These are phyloP conservation scores for Pestalotiopsis sp. DNA, from an alignment of 2,329 filamentous ascomycete genomes.

Conservation along the genomic window DNA sequence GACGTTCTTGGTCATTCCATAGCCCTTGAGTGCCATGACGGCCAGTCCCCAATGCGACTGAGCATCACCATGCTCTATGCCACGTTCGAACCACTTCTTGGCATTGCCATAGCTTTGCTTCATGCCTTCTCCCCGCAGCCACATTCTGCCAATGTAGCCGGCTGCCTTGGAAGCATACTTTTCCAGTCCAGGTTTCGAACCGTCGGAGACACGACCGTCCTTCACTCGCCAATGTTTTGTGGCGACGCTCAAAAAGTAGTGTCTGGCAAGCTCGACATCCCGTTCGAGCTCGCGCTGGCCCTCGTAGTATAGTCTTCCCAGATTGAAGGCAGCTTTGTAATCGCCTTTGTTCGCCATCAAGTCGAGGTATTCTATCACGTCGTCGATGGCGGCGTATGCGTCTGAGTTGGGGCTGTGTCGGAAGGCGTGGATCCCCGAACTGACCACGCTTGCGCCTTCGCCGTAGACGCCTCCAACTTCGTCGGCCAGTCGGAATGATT, in stretches of 20 bases:
- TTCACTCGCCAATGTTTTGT: conserved; percentile 76
- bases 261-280: conserved; percentile 73
- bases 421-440: conserved; percentile 81
- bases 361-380: conserved; percentile 92
- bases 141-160: conserved; percentile 87
- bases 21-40: conserved; percentile 79
- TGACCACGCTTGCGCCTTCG: conserved; percentile 88
- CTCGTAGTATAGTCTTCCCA: conserved; percentile 87
- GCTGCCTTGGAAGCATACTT: conserved; percentile 82
- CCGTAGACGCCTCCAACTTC: conserved; percentile 92
- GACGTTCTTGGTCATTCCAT: conserved; percentile 69
- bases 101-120: conserved; percentile 78
- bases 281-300: conserved; percentile 75
- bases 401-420: conserved; percentile 75
- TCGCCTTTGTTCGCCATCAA: conserved; percentile 90
- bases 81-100: conserved; percentile 81
- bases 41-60: conserved; percentile 85
- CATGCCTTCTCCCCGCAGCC: conserved; percentile 80
- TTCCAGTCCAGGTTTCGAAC: conserved; percentile 70
- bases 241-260: conserved; percentile 80
- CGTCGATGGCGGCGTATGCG: conserved; percentile 83
- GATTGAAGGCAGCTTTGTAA: conserved; percentile 81
- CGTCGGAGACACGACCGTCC: conserved; percentile 74
- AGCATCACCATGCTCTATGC: conserved; percentile 73
- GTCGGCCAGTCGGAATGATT: conserved; percentile 86